Evolutionary conservation across 1,139 yeast genomes (phyloP), one percentile per base, ranked within the genome.

Genomic region (Taiozyma sp.): DNA sequence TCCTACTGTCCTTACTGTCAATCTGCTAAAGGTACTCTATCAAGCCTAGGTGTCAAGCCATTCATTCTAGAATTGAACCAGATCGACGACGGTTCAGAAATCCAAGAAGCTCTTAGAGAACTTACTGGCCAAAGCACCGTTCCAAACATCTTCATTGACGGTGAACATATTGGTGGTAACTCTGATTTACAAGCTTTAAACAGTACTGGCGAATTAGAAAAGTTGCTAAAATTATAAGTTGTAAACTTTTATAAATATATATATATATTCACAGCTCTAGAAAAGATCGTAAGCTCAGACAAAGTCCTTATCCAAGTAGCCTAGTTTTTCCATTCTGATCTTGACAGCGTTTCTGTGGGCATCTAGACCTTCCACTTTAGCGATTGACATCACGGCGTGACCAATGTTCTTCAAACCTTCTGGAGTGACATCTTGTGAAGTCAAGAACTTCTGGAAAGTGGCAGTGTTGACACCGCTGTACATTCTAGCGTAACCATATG

Each of bases 331-430:
- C 87, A 92, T 83, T 75, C 99, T 83, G 44, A 93, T 85, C 69
- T 90, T 90, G 48, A 92, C 96, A 10, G 99, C 99, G 66, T 91
- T 88, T 70, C 97, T 83, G 74, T 93, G 99, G 13, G 93, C 99
- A 69, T 92, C 97, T 55, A 93, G 79, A 2, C 99, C 99, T 72
- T 93, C 99, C 45, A 91, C 95, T 46, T 83, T 91, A n/a, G 99
- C 99, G 58, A 93, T 80, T 30, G 91, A 83, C 96, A 93, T 93
- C 22, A 95, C 98, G 1, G 98, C 98, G 61, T 82, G 84, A 36
- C 99, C 99, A 57, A 93, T 92, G 62, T 84, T 84, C 67, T 81
- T 75, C 62, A 93, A 77, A 23, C 99, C 99, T 66, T 85, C 80
- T 54, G 87, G 82, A 3, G 91, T 85, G 23, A 93, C 88, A 64